A percentile compares a stretch with the other conserved stretches of the same genome.
These are phyloP conservation scores for Boletus edulis DNA, from an alignment of 768 basidiomycete genomes.

Conservation along the genomic window DNA sequence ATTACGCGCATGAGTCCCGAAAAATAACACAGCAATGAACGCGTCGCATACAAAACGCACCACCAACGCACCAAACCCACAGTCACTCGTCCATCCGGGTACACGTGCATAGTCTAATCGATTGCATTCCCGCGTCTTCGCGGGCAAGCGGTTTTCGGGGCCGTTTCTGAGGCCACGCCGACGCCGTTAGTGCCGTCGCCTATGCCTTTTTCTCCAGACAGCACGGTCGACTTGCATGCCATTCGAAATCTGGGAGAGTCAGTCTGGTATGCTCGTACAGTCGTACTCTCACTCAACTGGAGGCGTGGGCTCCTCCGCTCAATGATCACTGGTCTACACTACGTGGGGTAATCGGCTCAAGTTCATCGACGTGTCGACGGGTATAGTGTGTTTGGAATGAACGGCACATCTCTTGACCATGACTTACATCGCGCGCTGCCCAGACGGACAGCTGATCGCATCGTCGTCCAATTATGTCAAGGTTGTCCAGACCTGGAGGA, in stretches of 20 bases:
- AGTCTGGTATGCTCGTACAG: not conserved
- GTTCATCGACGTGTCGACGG: not conserved
- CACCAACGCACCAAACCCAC: not conserved
- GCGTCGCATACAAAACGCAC: not conserved
- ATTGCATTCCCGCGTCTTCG: conserved; percentile 1
- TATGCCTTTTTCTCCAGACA: not conserved
- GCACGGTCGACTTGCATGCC: not conserved
- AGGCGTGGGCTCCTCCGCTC: not conserved
- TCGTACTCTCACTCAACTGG: not conserved
- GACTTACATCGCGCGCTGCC: conserved; percentile 8
- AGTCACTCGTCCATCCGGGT: not conserved
- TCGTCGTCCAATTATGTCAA: conserved; percentile 8
- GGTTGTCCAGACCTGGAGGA: conserved; percentile 16
- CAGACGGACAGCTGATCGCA: conserved; percentile 7
- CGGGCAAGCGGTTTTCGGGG: not conserved
- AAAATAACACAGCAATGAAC: not conserved
- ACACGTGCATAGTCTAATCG: conserved; percentile 1
- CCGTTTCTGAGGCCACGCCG: not conserved
- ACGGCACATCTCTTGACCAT: conserved; percentile 6
- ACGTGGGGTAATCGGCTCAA: not conserved
- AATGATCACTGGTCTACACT: too few species aligned
- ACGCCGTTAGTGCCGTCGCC: too few species aligned
- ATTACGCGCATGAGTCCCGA: too few species aligned
- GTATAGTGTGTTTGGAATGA: too few species aligned
- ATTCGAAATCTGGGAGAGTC: not conserved